Evolutionary conservation across 1,139 yeast species (phyloP), one percentile per base, ranked within the genome.

Genomic region (Cylindricascospora bacillispora): DNA sequence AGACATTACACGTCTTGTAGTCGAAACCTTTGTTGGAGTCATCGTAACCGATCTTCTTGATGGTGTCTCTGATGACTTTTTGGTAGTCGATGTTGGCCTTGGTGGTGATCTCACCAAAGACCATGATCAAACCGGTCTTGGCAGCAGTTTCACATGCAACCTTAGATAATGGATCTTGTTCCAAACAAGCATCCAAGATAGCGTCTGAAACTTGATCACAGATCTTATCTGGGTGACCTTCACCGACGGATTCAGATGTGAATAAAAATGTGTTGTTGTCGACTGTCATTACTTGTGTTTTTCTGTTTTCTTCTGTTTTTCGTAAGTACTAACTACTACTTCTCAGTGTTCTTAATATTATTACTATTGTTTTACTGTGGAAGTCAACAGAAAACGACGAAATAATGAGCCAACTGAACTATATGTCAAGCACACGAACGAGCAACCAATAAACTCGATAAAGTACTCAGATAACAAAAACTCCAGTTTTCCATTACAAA

Each of bases 151-250:
- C 99, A 70, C 98, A 89, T 34, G 95, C 98, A 57, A 89, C 98
- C 70, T 92, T 89, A 49, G 98, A 89, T 54, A 82, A 72, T 43
- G 98, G 98, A 62, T 89, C 99, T 49, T 69, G 93, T 39, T 82
- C 75, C 51, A 89, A 70, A 71, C 97, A 89, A 50, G 98, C 99
- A 57, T 89, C 99, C 54, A 89, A 73, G 54, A 89, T 83, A 53
- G 98, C 98, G 59, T 92, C 98, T 34, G 94, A 81, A 45, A 92
- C 95, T 70, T 89, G 99, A 65, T 89, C 98, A 67, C 98, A 89
- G 67, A 89, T 92, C 77, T 89, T 89, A 62, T 89, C 98, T 58
- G 98, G 97, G 74, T 89, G 97, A 57, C 97, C 97, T 65, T 83
- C 95, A 67, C 95, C 95, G 51, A 83, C 95, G 47, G 95, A 83